Conservation (phyloP, 2,329 filamentous ascomycete species). For the Aspergillus latus region DNA sequence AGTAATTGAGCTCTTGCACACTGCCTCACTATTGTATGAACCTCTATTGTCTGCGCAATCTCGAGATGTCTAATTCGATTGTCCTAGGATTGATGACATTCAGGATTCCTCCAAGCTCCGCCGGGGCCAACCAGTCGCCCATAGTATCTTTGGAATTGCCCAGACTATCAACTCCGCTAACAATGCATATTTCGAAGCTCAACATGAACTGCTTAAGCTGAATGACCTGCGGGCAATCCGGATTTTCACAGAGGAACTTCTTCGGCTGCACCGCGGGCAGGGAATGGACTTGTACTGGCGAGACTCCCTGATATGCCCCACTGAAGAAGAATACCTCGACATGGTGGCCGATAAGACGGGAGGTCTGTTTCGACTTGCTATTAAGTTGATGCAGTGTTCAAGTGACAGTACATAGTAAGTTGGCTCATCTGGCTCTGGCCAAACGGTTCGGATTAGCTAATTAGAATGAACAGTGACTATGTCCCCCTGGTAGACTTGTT, state of each 20-base stretch:
- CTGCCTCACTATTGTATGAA: too few relatives aligned
- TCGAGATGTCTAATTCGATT: too few relatives aligned
- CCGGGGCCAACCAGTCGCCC: conserved; percentile 50
- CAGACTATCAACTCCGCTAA: conserved; percentile 56
- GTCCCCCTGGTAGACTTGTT: conserved; percentile 67
- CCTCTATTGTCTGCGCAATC: too few relatives aligned
- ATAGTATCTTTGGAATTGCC: conserved; percentile 51
- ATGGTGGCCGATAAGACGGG: conserved; percentile 54
- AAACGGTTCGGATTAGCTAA: too few relatives aligned
- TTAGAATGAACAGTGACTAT: conserved; percentile 35
- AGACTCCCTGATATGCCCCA: conserved; percentile 48
- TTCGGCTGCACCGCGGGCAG: conserved; percentile 50
- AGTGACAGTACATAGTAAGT: conserved; percentile 25
- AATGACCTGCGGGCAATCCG: conserved; percentile 37
- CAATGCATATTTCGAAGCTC: conserved; percentile 49
- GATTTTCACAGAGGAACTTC: conserved; percentile 47
- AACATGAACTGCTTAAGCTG: conserved; percentile 44
- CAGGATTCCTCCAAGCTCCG: conserved; percentile 50
- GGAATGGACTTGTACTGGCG: conserved; percentile 52
- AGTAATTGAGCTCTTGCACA: too few relatives aligned
- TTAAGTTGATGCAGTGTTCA: conserved; percentile 49
- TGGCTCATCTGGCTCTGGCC: too few relatives aligned
- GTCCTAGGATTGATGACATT: conserved; percentile 47
- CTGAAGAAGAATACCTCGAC: conserved; percentile 48
- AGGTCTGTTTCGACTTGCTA: conserved; percentile 47